A percentile compares a stretch with the other conserved stretches of the same genome.
Evolutionary conservation across 371 early-diverging fungal species (phyloP).

Genomic region (Apophysomyces sp.): DNA sequence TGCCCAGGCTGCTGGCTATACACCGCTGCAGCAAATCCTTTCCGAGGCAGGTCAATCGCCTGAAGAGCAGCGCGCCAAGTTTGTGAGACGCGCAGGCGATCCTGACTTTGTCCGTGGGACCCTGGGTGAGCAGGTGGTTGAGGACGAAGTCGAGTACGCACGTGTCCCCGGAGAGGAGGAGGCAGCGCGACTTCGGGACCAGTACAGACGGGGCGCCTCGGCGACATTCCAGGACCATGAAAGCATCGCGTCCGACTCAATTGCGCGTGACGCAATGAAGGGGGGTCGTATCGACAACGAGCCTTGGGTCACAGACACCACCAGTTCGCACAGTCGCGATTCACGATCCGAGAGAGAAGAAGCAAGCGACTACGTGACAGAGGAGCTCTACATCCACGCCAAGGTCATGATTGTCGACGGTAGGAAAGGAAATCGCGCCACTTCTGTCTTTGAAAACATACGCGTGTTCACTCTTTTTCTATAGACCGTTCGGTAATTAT

Average conservation of each 20-base stretch:
- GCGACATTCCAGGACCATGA: constrained; percentile 1
- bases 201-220: background rate
- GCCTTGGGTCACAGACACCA: constrained; percentile 19
- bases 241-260: constrained; percentile 17
- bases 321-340: background rate
- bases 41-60: background rate
- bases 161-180: constrained; percentile 20
- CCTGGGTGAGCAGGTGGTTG: background rate
- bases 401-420: constrained; percentile 93
- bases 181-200: background rate
- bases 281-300: constrained; percentile 17
- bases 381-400: constrained; percentile 90
- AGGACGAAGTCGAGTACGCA: constrained; percentile 12
- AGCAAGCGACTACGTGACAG: constrained; percentile 65
- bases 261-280: constrained; percentile 23
- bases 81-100: constrained; percentile 28
- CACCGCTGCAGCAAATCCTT: constrained; percentile 7
- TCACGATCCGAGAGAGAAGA: constrained; percentile 21
- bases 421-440: constrained; percentile 4
- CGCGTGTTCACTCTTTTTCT: background rate
- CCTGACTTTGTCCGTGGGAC: constrained; percentile 28
- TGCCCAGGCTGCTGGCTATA: constrained; percentile 38
- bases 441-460: background rate
- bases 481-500: constrained; percentile 73
- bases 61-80: constrained; percentile 12